Percentiles rank a stretch among this genome's conserved stretches.
Evolutionary conservation across 805 yeast genomes (phyloP).

Genomic region (Ogataea paradorogensis): DNA sequence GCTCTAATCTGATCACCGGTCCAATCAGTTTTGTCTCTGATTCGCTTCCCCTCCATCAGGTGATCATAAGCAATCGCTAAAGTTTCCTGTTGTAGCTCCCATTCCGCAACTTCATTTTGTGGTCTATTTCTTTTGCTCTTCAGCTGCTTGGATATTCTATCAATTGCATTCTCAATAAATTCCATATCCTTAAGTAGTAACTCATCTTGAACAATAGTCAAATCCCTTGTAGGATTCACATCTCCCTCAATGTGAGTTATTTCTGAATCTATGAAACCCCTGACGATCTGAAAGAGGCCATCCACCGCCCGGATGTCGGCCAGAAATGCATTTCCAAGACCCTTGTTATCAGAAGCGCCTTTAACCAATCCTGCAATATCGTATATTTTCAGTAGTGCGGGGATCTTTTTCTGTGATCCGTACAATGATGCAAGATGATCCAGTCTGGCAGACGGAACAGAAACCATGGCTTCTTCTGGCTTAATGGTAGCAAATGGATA

Average conservation of each 20-base stretch:
- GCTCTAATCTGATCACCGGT: slow-evolving; percentile 85
- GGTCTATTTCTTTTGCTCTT: slow-evolving; percentile 82
- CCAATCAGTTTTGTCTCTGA: slow-evolving; percentile 81
- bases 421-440: slow-evolving; percentile 47
- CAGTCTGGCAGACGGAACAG: slow-evolving; percentile 50
- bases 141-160: slow-evolving; percentile 66
- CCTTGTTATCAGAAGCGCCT: slow-evolving; percentile 64
- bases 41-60: slow-evolving; percentile 82
- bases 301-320: slow-evolving; percentile 69
- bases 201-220: slow-evolving; percentile 63
- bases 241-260: slow-evolving; percentile 64
- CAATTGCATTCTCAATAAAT: slow-evolving; percentile 61
- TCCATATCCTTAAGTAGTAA: slow-evolving; percentile 66
- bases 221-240: slow-evolving; percentile 63
- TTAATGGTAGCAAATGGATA: slow-evolving; percentile 77
- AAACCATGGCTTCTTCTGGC: slow-evolving; percentile 61
- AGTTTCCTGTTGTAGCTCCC: slow-evolving; percentile 83
- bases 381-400: slow-evolving; percentile 54
- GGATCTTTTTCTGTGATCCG: slow-evolving; percentile 48
- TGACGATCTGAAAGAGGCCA: slow-evolving; percentile 65
- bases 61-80: slow-evolving; percentile 70
- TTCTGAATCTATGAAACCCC: slow-evolving; percentile 62
- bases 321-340: slow-evolving; percentile 71
- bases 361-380: slow-evolving; percentile 72
- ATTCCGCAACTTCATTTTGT: slow-evolving; percentile 53